A percentile compares a stretch with the other conserved stretches of the same genome.
Evolutionary conservation across 1,284 basidiomycete genomes (phyloP).

Genomic region (Veloboletus limbatus): DNA sequence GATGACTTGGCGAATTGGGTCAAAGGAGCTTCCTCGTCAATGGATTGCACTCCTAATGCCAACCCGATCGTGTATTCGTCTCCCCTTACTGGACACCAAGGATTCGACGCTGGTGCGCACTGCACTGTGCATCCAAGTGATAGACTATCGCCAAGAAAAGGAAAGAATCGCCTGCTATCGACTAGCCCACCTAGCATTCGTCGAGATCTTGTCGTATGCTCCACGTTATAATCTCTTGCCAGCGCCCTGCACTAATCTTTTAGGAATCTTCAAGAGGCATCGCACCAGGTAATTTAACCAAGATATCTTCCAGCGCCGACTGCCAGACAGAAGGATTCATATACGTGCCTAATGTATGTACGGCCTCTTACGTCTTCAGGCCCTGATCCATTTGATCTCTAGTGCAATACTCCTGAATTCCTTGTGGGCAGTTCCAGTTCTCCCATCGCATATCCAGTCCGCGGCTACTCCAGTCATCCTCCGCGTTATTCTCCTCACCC

Average conservation of each 20-base stretch:
- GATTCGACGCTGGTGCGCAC: not conserved
- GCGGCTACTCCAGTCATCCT: constrained; percentile 30
- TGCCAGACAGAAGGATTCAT: constrained; percentile 24
- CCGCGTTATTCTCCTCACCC: constrained; percentile 6
- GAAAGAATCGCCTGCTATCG: constrained; percentile 23
- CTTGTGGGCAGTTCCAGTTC: constrained; percentile 33
- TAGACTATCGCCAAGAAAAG: constrained; percentile 12
- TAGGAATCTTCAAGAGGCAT: constrained; percentile 12
- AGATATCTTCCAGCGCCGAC: not conserved
- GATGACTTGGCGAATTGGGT: constrained; percentile 33
- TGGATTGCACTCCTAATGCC: constrained; percentile 2
- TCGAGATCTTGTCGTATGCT: constrained; percentile 16
- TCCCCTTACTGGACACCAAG: not conserved
- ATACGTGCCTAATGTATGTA: constrained; percentile 27
- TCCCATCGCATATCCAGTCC: constrained; percentile 30
- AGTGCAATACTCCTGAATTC: constrained; percentile 31
- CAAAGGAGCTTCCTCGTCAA: constrained; percentile 20
- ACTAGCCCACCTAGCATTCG: not conserved
- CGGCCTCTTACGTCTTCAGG: not conserved
- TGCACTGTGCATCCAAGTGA: not conserved
- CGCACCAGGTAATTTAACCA: not conserved
- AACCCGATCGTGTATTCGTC: constrained; percentile 4
- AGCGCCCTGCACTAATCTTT: constrained; percentile 1
- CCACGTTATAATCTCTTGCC: not conserved
- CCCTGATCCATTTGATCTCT: not conserved